Evolutionary conservation across 2,329 filamentous ascomycete genomes (phyloP).

Genomic region (Stagonosporopsis rhizophila): DNA sequence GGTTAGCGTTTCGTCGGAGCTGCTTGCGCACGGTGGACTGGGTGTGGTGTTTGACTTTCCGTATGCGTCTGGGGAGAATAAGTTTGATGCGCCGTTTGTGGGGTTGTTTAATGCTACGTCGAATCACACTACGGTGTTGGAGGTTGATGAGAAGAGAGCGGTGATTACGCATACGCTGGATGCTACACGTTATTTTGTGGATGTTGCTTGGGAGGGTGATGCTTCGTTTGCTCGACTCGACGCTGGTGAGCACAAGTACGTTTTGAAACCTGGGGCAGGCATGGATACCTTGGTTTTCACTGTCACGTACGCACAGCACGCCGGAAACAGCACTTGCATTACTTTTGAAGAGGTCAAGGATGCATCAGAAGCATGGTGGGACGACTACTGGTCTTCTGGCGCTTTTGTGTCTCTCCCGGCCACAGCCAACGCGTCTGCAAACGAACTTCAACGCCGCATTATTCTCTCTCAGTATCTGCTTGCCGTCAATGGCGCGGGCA

Average conservation of each 20-base stretch:
- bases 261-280: neutral
- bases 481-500: conserved; percentile 60
- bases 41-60: conserved; percentile 63
- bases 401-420: conserved; percentile 61
- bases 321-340: neutral
- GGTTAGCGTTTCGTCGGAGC: neutral
- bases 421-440: conserved; percentile 50
- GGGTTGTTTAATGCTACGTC: conserved; percentile 59
- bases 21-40: conserved; percentile 47
- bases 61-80: conserved; percentile 56
- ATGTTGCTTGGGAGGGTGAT: neutral
- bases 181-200: neutral
- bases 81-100: conserved; percentile 64
- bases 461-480: conserved; percentile 63
- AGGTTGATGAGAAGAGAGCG: conserved; percentile 9
- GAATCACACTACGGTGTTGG: conserved; percentile 54
- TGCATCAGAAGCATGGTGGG: conserved; percentile 56
- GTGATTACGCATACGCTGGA: conserved; percentile 5
- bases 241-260: conserved; percentile 3
- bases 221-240: neutral
- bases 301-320: neutral
- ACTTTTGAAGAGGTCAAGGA: conserved; percentile 31
- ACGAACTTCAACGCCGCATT: conserved; percentile 61
- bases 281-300: neutral
- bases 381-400: conserved; percentile 58